phyloP scores from a whole-genome alignment of 352 stramenopile species.

The Peronospora farinosa region DNA sequence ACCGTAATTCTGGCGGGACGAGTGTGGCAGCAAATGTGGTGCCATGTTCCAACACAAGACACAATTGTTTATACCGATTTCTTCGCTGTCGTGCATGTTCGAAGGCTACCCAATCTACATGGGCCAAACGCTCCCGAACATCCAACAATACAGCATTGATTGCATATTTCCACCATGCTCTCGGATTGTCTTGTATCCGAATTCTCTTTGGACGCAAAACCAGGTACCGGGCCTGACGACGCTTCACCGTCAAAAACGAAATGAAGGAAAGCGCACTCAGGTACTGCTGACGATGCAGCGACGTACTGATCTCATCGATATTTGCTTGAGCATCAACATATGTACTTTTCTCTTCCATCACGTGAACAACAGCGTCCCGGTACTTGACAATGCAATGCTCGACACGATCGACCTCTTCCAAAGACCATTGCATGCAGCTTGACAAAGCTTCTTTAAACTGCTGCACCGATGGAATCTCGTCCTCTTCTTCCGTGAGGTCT shows the following conservation, averaged over 20 bases:
- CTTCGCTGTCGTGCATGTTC: constrained; percentile 30
- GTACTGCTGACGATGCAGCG: constrained; percentile 61
- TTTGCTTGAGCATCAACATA: constrained; percentile 70
- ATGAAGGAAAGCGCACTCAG: constrained; percentile 63
- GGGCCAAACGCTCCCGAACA: constrained; percentile 58
- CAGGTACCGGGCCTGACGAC: constrained; percentile 51
- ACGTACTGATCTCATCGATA: constrained; percentile 72
- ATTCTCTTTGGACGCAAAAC: constrained; percentile 44
- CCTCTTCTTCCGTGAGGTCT: constrained; percentile 70
- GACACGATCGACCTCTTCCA: constrained; percentile 52
- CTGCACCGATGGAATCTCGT: constrained; percentile 57
- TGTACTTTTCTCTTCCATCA: constrained; percentile 86
- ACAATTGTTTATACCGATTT: constrained; percentile 60
- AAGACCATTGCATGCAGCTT: constrained; percentile 73
- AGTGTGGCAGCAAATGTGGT: constrained; percentile 29
- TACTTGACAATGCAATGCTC: constrained; percentile 60
- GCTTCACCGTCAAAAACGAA: constrained; percentile 64
- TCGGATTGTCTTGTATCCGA: constrained; percentile 42
- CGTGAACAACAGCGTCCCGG: constrained; percentile 69
- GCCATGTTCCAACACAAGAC: constrained; percentile 30
- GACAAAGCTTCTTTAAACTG: constrained; percentile 71
- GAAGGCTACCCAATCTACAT: constrained; percentile 60
- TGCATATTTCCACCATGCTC: constrained; percentile 72
- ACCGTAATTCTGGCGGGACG: constrained; percentile 34
- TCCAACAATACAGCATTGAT: constrained; percentile 67